phyloP scores from a whole-genome alignment of 2,329 filamentous ascomycete genomes.

The Annulohypoxylon truncatum region DNA sequence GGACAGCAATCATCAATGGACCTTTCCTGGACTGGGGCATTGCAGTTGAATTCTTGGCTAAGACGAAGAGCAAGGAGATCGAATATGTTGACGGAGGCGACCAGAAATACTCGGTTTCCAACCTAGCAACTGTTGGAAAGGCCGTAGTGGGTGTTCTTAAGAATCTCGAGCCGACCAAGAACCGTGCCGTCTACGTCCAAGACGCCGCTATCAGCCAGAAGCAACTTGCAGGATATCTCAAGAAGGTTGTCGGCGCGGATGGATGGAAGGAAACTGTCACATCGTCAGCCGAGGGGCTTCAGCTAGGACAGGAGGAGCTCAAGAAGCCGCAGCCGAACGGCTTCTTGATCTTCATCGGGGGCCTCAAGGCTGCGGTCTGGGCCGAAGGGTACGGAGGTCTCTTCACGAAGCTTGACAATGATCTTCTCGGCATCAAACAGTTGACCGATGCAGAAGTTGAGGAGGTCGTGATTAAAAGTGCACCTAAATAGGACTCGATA shows the following conservation, averaged over 20 bases:
- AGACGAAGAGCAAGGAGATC: constrained; percentile 55
- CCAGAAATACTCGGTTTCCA: constrained; percentile 59
- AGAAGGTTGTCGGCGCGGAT: constrained; percentile 44
- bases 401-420: constrained; percentile 58
- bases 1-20: constrained; percentile 65
- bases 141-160: constrained; percentile 62
- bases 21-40: constrained; percentile 70
- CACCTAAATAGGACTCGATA: constrained; percentile 14
- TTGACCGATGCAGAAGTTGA: constrained; percentile 55
- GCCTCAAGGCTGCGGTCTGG: constrained; percentile 44
- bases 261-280: constrained; percentile 45
- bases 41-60: constrained; percentile 56
- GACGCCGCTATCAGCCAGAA: constrained; percentile 63
- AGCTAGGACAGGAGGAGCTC: constrained; percentile 46
- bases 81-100: constrained; percentile 64
- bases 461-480: constrained; percentile 21
- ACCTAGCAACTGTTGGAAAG: constrained; percentile 58
- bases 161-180: constrained; percentile 64
- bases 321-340: constrained; percentile 45
- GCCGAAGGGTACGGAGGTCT: constrained; percentile 54
- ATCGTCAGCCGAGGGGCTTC: constrained; percentile 43
- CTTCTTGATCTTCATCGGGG: constrained; percentile 40
- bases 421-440: constrained; percentile 58
- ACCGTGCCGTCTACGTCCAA: constrained; percentile 59
- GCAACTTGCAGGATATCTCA: constrained; percentile 54